Conservation (phyloP, 768 basidiomycete species). For the Calvatia gigantea region DNA sequence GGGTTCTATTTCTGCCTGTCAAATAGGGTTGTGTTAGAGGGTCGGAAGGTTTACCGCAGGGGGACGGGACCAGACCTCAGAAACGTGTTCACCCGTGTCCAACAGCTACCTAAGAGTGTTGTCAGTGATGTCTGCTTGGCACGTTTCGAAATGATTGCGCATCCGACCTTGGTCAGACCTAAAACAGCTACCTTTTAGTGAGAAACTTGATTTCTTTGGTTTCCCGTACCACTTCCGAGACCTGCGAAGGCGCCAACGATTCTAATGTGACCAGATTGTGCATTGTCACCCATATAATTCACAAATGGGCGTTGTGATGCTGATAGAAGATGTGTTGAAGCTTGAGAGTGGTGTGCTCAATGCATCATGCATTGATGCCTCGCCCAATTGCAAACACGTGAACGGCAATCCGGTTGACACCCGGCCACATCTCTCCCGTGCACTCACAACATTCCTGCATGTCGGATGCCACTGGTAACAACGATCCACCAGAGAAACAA, state of each 20-base stretch:
- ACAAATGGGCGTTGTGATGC: background rate
- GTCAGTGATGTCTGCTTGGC: conserved; percentile 7
- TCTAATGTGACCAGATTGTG: conserved; percentile 35
- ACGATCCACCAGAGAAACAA: conserved; percentile 47
- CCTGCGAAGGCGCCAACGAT: conserved; percentile 56
- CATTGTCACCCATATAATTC: conserved; percentile 12
- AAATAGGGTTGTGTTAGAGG: background rate
- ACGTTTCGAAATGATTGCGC: background rate
- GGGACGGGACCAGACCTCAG: conserved; percentile 8
- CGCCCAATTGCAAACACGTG: conserved; percentile 10
- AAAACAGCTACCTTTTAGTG: background rate
- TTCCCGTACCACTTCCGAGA: conserved; percentile 52
- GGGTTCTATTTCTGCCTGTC: conserved; percentile 4
- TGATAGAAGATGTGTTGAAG: background rate
- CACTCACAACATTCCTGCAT: conserved; percentile 7
- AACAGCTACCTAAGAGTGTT: conserved; percentile 50
- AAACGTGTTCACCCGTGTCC: conserved; percentile 55
- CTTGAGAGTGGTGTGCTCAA: no score
- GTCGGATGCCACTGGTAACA: conserved; percentile 3
- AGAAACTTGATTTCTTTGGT: background rate
- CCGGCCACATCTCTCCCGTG: background rate
- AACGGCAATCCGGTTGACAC: conserved; percentile 9
- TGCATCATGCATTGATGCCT: no score
- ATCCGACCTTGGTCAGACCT: conserved; percentile 51
- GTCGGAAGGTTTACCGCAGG: background rate